Evolutionary conservation across 2,329 filamentous ascomycete genomes (phyloP).

Genomic region (Alternaria arborescens): DNA sequence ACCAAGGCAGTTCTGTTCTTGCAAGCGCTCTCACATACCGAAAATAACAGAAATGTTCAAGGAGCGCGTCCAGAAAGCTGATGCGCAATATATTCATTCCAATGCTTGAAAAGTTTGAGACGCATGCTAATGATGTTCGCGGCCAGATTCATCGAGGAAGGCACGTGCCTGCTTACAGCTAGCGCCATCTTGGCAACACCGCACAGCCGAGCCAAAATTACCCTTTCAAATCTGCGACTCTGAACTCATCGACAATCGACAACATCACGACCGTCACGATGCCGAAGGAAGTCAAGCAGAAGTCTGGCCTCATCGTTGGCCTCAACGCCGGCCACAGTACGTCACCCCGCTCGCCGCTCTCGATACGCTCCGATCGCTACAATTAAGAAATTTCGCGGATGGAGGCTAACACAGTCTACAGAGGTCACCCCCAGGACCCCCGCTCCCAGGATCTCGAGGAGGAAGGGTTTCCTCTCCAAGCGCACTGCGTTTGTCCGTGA

Average conservation of each 20-base stretch:
- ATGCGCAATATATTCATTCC: no score
- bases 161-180: conserved; percentile 29
- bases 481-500: conserved; percentile 96
- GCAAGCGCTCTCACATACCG: no score
- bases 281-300: conserved; percentile 64
- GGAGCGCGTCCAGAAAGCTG: no score
- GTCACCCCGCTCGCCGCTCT: conserved; percentile 50
- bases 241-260: conserved; percentile 36
- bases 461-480: conserved; percentile 97
- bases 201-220: conserved; percentile 34
- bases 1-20: no score
- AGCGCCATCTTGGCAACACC: conserved; percentile 28
- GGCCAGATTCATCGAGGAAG: background rate
- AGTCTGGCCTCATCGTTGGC: conserved; percentile 65
- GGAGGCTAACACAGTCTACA: conserved; percentile 41
- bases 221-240: conserved; percentile 19
- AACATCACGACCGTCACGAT: conserved; percentile 54
- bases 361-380: conserved; percentile 21
- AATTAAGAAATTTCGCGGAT: conserved; percentile 18
- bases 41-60: no score
- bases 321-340: conserved; percentile 72
- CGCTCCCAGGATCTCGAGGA: conserved; percentile 65
- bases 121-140: background rate
- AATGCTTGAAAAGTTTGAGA: background rate
- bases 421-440: conserved; percentile 63